phyloP scores from a whole-genome alignment of 768 basidiomycete species.

The Thelephora aurantiotincta region DNA sequence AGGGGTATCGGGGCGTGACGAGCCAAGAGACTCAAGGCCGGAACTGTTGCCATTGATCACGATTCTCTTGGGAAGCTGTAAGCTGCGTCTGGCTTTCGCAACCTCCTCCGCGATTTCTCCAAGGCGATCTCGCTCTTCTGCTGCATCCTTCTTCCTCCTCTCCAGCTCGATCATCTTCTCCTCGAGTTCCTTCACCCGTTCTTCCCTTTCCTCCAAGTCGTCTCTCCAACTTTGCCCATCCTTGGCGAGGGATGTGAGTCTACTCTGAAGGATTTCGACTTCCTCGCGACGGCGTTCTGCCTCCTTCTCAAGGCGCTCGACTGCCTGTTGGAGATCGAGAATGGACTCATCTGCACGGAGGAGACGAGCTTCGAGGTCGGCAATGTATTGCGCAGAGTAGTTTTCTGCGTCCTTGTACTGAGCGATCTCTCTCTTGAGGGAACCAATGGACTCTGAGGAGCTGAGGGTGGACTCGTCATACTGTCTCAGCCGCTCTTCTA shows the following conservation, averaged over 20 bases:
- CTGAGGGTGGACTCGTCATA: constrained; percentile 69
- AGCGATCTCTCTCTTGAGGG: constrained; percentile 72
- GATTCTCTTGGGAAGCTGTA: constrained; percentile 21
- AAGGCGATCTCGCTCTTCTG: constrained; percentile 50
- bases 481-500: constrained; percentile 82
- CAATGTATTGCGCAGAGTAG: constrained; percentile 64
- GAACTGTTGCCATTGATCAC: constrained; percentile 12
- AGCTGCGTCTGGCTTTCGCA: constrained; percentile 48
- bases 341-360: constrained; percentile 69
- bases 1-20: constrained; percentile 17
- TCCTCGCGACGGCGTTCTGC: constrained; percentile 61
- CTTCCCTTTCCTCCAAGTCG: constrained; percentile 77
- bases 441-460: constrained; percentile 67
- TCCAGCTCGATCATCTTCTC: constrained; percentile 69
- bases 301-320: constrained; percentile 69
- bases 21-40: constrained; percentile 7
- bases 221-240: constrained; percentile 75
- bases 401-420: constrained; percentile 66
- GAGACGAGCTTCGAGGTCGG: constrained; percentile 74
- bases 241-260: constrained; percentile 50
- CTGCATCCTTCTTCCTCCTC: constrained; percentile 51
- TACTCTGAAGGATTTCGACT: constrained; percentile 53
- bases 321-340: constrained; percentile 46
- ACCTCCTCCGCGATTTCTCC: constrained; percentile 58
- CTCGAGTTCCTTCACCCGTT: constrained; percentile 62